Base-by-base conservation (phyloP, 2,329 filamentous ascomycete genomes). In the Sporothrix curviconia region DNA sequence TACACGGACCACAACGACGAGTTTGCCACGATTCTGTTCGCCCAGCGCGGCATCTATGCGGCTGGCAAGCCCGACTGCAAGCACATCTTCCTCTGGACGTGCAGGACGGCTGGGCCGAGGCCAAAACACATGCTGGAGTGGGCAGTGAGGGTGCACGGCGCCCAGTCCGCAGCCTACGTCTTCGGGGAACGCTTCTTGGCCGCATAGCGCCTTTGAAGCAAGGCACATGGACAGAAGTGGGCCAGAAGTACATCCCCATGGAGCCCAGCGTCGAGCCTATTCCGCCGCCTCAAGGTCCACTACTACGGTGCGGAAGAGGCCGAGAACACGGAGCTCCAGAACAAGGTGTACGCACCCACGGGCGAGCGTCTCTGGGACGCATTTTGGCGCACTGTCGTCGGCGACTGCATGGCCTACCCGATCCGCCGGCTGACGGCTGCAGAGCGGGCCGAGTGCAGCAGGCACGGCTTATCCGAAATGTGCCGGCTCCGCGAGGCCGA, bases 371-470 rank as follows among this genome's bases (percentile, higher is more conserved):
- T 19, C 7, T 40, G n/a, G 19, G 47, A 56, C 4, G 59, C 59
- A 1, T 58, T 59, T 17, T 59, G 57, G 54, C 60, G 57, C 46
- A 61, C 57, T 4, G n/a, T 54, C 17, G 22, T 25, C 8, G 55
- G 24, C 40, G 60, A 61, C 57, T 59, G 60, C 55, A 56, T 15
- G 32, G 55, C 58, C 8, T 54, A 54, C 24, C 58, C 53, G 34
- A 47, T 56, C 34, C 15, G 19, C 9, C 47, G 58, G 6, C 47
- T 56, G 7, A 19, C 22, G 8, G 40, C 17, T 15, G 58, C 54
- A 4, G 40, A 53, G 24, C 6, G 24, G 1, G 22, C 37, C 3
- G n/a, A 22, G 12, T 58, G 49, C 17, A 25, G 17, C 17, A n/a
- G n/a, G n/a, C n/a, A n/a, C 8, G 37, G 28, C 7, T 9, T 52